These are phyloP conservation scores for Nitzschia sp. DNA, from an alignment of 108 stramenopile species.

Conservation along the genomic window DNA sequence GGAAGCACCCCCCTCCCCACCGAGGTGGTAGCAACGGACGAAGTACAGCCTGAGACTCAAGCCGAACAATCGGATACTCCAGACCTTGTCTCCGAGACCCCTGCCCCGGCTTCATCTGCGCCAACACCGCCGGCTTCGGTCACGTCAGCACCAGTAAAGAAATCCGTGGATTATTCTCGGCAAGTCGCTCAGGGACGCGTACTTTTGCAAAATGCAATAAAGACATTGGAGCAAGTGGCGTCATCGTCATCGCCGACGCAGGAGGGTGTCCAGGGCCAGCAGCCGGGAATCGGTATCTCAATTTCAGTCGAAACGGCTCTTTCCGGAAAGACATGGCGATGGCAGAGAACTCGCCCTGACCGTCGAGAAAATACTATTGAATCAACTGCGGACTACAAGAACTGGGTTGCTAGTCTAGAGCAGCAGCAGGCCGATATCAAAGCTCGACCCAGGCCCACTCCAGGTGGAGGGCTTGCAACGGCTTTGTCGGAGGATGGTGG, in stretches of 20 bases:
- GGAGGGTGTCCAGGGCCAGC: slow-evolving; percentile 27
- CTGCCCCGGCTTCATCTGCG: neutral
- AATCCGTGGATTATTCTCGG: slow-evolving; percentile 32
- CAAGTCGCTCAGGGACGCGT: slow-evolving; percentile 45
- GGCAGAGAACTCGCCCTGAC: slow-evolving; percentile 29
- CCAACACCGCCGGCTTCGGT: neutral
- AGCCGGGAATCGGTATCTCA: neutral
- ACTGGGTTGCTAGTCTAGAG: slow-evolving; percentile 33
- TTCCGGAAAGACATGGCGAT: slow-evolving; percentile 49
- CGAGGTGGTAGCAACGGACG: neutral
- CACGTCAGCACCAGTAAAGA: neutral
- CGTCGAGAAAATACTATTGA: slow-evolving; percentile 54
- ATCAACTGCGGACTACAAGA: slow-evolving; percentile 42
- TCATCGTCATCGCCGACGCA: neutral
- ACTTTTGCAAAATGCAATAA: slow-evolving; percentile 32
- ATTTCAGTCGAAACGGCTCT: slow-evolving; percentile 38
- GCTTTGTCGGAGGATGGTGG: slow-evolving; percentile 16
- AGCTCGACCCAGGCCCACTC: slow-evolving; percentile 55
- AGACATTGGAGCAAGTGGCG: slow-evolving; percentile 22
- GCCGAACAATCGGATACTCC: neutral
- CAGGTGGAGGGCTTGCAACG: slow-evolving; percentile 38
- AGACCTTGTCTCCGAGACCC: neutral
- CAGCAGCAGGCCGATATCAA: slow-evolving; percentile 47
- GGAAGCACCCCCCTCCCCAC: neutral
- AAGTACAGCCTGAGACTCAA: neutral